Percentiles rank a stretch among this genome's conserved stretches.
These are phyloP conservation scores for Xylariaceae sp. DNA, from an alignment of 2,329 filamentous ascomycete genomes.

Conservation along the genomic window DNA sequence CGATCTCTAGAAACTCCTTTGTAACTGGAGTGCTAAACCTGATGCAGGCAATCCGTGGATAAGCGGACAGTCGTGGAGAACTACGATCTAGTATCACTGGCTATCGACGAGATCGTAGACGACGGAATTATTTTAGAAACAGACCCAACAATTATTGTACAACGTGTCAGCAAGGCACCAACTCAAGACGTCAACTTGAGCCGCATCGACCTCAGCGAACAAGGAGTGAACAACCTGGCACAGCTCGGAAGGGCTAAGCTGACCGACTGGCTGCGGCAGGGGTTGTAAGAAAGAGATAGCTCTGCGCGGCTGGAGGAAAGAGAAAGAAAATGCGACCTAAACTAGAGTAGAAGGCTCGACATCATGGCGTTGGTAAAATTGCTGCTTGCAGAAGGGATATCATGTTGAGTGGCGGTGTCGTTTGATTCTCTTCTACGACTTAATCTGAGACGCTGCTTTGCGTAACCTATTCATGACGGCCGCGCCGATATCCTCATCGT, in stretches of 20 bases:
- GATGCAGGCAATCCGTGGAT: conserved; percentile 84
- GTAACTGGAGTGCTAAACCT: conserved; percentile 20
- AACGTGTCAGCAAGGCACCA: conserved; percentile 89
- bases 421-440: conserved; percentile 51
- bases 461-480: conserved; percentile 85
- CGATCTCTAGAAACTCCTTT: not conserved
- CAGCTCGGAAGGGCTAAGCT: conserved; percentile 93
- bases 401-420: conserved; percentile 29
- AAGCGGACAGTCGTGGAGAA: conserved; percentile 98
- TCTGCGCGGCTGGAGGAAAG: conserved; percentile 9
- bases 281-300: conserved; percentile 59
- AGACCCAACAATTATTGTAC: conserved; percentile 91
- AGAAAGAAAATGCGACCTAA: conserved; percentile 23
- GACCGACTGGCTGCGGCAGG: conserved; percentile 88
- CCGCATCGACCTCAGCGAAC: conserved; percentile 93
- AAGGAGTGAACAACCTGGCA: conserved; percentile 91
- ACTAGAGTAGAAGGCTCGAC: conserved; percentile 35
- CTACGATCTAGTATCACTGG: conserved; percentile 93
- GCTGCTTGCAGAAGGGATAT: conserved; percentile 34
- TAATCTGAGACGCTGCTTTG: conserved; percentile 73
- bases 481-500: conserved; percentile 81
- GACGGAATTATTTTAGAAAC: conserved; percentile 98
- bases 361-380: conserved; percentile 40
- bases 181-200: conserved; percentile 90
- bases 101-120: conserved; percentile 94